Base-by-base conservation (phyloP, 345 rosid genomes). In the Melaleuca quinquenervia region DNA sequence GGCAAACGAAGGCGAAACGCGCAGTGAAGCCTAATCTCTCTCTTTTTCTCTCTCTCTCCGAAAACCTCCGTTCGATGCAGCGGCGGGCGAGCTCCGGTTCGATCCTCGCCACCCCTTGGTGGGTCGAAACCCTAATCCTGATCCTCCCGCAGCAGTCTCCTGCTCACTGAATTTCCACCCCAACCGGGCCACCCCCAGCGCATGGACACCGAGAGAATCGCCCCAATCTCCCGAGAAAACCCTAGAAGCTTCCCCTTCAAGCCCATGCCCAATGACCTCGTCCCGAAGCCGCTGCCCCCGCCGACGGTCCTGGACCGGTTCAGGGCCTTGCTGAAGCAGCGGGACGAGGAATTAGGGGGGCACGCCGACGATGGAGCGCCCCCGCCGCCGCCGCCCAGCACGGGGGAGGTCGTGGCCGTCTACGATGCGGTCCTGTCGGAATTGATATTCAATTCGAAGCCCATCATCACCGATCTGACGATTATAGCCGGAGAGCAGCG, bases 391-490 rank as follows among this genome's bases (percentile, higher is more conserved):
- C 88, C 90, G 50, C 91, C 87, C 82, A 83, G 90, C 83, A 78
- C 75, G 84, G 94, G 89, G 75, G 99, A 95, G 83, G 89, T 98
- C 54, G 98, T 96, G 85, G 92, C 92, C 82, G 90, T 96, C 36
- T 98, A 98, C 87, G 94, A 93, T 90, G 85, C 89, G 60, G 82
- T 95, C 16, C 89, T 98, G 83, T 91, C 94, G 8, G 99, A 98
- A 58, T 91, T 98, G 53, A 92, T 94, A 60, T 90, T 98, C 91
- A 98, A 96, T 93, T 98, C 98, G 55, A 98, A 98, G 91, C 99
- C 99, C 83, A 92, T 96, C 36, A 98, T 98, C 89, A 98, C 98
- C 70, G 99, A 98, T 92, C 96, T 98, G 89, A 98, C 99, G 6
- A 95, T 96, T 83, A 92, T 98, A 82, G 99, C 99, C 10, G 99